Conservation (phyloP, 768 basidiomycete genomes). For the Mycena filopes region DNA sequence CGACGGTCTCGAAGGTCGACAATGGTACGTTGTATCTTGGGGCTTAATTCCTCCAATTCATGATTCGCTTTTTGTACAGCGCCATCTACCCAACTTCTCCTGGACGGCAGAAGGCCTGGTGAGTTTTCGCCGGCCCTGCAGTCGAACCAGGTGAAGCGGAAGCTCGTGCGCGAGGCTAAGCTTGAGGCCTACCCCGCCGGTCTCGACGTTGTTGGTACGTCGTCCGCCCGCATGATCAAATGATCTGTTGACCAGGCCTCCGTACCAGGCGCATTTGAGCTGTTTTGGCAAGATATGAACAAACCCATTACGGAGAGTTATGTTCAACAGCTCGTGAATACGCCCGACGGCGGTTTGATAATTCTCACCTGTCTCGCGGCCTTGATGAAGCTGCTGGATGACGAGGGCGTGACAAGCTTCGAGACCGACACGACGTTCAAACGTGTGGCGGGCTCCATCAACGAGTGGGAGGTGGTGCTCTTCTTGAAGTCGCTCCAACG, state of each 20-base stretch:
- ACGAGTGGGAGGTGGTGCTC: conserved; percentile 27
- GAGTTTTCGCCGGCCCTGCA: conserved; percentile 11
- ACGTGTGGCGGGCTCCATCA: neutral
- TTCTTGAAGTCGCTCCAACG: conserved; percentile 22
- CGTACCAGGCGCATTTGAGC: conserved; percentile 12
- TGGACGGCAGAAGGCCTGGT: neutral
- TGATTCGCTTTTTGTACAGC: neutral
- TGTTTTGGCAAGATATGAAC: conserved; percentile 6
- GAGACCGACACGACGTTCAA: conserved; percentile 24
- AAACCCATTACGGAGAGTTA: conserved; percentile 5
- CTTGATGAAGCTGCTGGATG: conserved; percentile 23
- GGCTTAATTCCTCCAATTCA: neutral
- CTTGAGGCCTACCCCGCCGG: conserved; percentile 6
- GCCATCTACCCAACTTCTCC: neutral
- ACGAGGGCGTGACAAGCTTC: conserved; percentile 15
- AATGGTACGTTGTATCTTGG: neutral
- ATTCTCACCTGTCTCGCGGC: conserved; percentile 16
- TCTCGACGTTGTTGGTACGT: neutral
- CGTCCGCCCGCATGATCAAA: no score
- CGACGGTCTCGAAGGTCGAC: conserved; percentile 21
- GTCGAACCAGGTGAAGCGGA: neutral
- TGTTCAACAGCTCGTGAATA: neutral
- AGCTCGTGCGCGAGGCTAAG: neutral
- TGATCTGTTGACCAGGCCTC: no score
- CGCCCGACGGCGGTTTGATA: conserved; percentile 11